Percentiles rank a stretch among this genome's conserved stretches.
phyloP scores from a whole-genome alignment of 352 stramenopile species.

The Pythium monospermum region DNA sequence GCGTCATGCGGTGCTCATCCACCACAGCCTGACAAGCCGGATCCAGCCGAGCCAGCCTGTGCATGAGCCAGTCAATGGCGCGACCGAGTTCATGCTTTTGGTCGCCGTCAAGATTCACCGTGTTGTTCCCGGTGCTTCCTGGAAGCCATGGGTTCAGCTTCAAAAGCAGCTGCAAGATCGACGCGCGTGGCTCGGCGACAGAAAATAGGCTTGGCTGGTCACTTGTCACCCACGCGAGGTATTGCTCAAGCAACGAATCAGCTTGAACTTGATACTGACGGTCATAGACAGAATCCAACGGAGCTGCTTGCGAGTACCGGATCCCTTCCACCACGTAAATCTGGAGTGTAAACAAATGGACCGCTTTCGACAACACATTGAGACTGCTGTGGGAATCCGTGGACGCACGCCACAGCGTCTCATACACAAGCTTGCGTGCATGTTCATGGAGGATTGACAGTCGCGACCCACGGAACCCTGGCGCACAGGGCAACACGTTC shows the following conservation, averaged over 20 bases:
- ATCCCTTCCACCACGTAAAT: slow-evolving; percentile 79
- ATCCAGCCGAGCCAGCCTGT: slow-evolving; percentile 51
- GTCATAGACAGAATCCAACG: slow-evolving; percentile 34
- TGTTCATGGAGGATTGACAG: slow-evolving; percentile 61
- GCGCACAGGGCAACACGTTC: slow-evolving; percentile 63
- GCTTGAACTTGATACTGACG: slow-evolving; percentile 41
- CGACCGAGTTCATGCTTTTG: slow-evolving; percentile 82
- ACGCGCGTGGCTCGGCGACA: slow-evolving; percentile 26
- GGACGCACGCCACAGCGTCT: slow-evolving; percentile 58
- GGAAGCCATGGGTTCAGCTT: slow-evolving; percentile 69
- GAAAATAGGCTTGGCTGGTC: slow-evolving; percentile 34
- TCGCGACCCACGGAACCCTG: slow-evolving; percentile 49
- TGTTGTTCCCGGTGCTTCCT: slow-evolving; percentile 39
- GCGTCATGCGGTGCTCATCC: slow-evolving; percentile 51
- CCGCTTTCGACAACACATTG: slow-evolving; percentile 57
- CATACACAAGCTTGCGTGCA: slow-evolving; percentile 56
- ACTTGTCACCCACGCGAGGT: slow-evolving; percentile 51
- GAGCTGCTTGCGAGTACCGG: slow-evolving; percentile 53
- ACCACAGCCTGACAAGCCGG: slow-evolving; percentile 37
- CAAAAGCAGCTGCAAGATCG: slow-evolving; percentile 54
- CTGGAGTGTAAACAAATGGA: slow-evolving; percentile 80
- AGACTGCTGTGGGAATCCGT: slow-evolving; percentile 56
- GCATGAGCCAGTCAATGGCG: slow-evolving; percentile 74
- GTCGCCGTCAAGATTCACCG: slow-evolving; percentile 67
- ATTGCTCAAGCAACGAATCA: slow-evolving; percentile 38